A percentile compares a stretch with the other conserved stretches of the same genome.
phyloP scores from a whole-genome alignment of 805 yeast species.

The Candida cerambycidarum region DNA sequence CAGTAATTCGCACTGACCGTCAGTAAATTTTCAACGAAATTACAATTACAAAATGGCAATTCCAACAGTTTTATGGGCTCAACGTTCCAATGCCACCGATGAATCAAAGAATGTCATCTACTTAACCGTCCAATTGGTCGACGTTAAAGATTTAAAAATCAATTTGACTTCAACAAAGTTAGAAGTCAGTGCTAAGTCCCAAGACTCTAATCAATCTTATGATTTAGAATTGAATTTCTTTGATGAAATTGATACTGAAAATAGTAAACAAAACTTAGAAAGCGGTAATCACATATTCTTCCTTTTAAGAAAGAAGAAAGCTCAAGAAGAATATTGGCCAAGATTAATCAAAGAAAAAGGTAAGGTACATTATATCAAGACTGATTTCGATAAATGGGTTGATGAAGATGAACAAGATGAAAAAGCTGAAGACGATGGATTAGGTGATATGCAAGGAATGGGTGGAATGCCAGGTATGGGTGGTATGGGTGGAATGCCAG shows the following conservation, averaged over 20 bases:
- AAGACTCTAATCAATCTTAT: conserved; percentile 47
- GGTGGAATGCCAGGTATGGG: conserved; percentile 32
- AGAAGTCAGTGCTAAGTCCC: conserved; percentile 47
- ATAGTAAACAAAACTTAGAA: conserved; percentile 55
- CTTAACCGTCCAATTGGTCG: conserved; percentile 72
- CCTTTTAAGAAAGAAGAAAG: conserved; percentile 66
- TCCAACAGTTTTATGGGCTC: conserved; percentile 88
- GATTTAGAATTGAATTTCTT: conserved; percentile 71
- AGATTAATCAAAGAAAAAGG: conserved; percentile 85
- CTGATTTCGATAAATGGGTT: conserved; percentile 97
- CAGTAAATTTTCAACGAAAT: too few relatives aligned
- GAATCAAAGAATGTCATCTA: conserved; percentile 71
- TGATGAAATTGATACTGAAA: conserved; percentile 67
- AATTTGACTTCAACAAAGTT: conserved; percentile 58
- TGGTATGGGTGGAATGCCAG: conserved; percentile 31
- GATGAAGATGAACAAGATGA: conserved; percentile 98
- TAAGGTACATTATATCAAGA: conserved; percentile 77
- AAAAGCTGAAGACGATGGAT: conserved; percentile 41
- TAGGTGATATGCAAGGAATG: conserved; percentile 28
- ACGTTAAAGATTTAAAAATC: conserved; percentile 61
- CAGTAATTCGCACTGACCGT: not conserved
- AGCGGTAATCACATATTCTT: conserved; percentile 62
- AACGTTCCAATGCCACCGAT: conserved; percentile 79
- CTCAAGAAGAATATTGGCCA: conserved; percentile 87
- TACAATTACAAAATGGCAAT: conserved; percentile 6